These are phyloP conservation scores for Endogone sp. DNA, from an alignment of 192 early-diverging fungal species.

Conservation along the genomic window DNA sequence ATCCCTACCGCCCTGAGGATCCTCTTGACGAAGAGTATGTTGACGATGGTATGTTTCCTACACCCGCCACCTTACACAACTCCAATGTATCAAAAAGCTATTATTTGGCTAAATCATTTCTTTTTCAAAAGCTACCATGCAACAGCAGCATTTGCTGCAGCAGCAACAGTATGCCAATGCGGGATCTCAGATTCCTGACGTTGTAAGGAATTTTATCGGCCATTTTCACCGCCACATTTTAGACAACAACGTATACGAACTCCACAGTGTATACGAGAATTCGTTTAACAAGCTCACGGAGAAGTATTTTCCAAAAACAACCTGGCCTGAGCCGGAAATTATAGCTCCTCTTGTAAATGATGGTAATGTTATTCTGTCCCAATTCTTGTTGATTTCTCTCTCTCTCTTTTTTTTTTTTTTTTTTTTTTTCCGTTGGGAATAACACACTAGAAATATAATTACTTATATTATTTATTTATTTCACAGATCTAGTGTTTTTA, in stretches of 20 bases:
- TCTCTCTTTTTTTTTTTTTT: not conserved
- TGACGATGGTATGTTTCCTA: conserved; percentile 12
- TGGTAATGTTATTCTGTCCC: no score
- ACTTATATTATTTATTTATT: not conserved
- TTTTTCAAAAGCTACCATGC: not conserved
- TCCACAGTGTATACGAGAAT: conserved; percentile 84
- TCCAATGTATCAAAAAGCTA: conserved; percentile 1
- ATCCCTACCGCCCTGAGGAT: conserved; percentile 26
- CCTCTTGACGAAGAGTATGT: conserved; percentile 44
- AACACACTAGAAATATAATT: not conserved
- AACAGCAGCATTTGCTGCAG: conserved; percentile 4
- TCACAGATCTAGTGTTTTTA: conserved; percentile 78
- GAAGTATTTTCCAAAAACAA: conserved; percentile 81
- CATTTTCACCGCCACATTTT: conserved; percentile 77
- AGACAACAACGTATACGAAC: conserved; percentile 80
- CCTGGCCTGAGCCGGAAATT: conserved; percentile 87
- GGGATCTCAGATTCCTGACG: conserved; percentile 68
- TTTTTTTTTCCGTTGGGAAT: no score
- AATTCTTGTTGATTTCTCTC: conserved; percentile 1
- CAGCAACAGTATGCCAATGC: conserved; percentile 30
- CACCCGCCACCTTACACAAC: not conserved
- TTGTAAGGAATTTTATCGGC: conserved; percentile 79
- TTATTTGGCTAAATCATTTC: conserved; percentile 5
- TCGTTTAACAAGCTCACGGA: conserved; percentile 90
- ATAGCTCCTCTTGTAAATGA: conserved; percentile 80